Percentiles rank a stretch among this genome's conserved stretches.
Conservation (phyloP, 345 rosid genomes). For the Raphanus raphanistrum region DNA sequence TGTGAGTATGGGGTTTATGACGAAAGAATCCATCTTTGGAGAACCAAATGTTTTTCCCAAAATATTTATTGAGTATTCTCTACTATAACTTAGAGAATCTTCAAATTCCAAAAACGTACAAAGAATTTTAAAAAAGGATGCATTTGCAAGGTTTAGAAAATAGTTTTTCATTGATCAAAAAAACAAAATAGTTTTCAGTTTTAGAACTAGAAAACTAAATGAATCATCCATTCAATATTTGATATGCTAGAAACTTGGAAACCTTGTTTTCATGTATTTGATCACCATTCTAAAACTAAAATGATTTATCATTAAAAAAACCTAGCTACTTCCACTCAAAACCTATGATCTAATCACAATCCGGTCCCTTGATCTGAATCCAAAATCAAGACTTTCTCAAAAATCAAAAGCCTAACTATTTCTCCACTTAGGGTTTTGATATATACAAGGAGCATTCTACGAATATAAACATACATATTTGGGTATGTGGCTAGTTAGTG, state of each 20-base stretch:
- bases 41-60: neutral
- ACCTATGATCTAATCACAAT: slow-evolving; percentile 16
- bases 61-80: neutral
- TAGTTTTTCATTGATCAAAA: neutral
- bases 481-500: neutral
- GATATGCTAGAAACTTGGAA: neutral
- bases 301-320: neutral
- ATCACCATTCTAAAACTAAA: neutral
- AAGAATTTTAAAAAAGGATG: neutral
- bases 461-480: neutral
- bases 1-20: neutral
- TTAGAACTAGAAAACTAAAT: neutral
- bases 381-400: neutral
- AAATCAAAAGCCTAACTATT: slow-evolving; percentile 3
- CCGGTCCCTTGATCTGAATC: neutral
- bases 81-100: slow-evolving; percentile 4
- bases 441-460: neutral
- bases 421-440: slow-evolving; percentile 34
- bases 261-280: neutral
- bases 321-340: slow-evolving; percentile 1
- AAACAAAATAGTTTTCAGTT: neutral
- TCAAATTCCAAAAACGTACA: neutral
- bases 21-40: slow-evolving; percentile 6
- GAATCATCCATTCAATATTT: neutral
- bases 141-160: neutral